Conservation (phyloP, 2,329 filamentous ascomycete species). For the Diaporthe sp. region DNA sequence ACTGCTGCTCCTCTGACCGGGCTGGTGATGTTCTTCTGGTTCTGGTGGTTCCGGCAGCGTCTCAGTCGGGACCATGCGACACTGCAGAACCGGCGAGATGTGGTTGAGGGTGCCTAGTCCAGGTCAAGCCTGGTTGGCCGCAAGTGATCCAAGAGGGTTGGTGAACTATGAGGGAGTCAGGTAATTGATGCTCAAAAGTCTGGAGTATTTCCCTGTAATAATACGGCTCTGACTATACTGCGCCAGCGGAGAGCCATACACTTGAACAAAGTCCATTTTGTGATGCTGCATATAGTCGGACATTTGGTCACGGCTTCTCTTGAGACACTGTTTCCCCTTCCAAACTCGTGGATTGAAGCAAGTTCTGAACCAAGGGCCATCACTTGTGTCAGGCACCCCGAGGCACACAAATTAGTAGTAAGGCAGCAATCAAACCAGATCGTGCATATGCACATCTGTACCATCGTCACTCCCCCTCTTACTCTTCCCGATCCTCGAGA, state of each 20-base stretch:
- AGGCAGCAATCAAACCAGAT: not conserved
- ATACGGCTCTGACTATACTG: not conserved
- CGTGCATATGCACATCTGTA: not conserved
- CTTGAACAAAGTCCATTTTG: not conserved
- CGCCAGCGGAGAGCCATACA: not conserved
- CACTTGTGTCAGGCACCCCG: not conserved
- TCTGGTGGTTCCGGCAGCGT: slow-evolving; percentile 1
- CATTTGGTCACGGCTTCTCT: not conserved
- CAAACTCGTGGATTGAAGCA: not conserved
- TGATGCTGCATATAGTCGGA: not conserved
- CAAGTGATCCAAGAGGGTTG: not conserved
- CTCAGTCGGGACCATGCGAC: not conserved
- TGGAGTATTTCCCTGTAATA: too few species aligned
- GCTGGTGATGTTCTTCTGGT: slow-evolving; percentile 4
- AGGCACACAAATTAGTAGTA: not conserved
- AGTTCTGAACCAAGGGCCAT: not conserved
- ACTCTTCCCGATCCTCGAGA: too few species aligned
- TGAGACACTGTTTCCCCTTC: not conserved
- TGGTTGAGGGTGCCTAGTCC: not conserved
- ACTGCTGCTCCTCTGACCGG: not conserved
- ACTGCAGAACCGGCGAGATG: not conserved
- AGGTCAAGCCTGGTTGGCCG: not conserved
- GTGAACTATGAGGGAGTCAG: too few species aligned
- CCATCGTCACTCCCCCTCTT: not conserved
- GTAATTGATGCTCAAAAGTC: too few species aligned